phyloP scores from a whole-genome alignment of 139 green algal species.

The Chlorella ohadii region DNA sequence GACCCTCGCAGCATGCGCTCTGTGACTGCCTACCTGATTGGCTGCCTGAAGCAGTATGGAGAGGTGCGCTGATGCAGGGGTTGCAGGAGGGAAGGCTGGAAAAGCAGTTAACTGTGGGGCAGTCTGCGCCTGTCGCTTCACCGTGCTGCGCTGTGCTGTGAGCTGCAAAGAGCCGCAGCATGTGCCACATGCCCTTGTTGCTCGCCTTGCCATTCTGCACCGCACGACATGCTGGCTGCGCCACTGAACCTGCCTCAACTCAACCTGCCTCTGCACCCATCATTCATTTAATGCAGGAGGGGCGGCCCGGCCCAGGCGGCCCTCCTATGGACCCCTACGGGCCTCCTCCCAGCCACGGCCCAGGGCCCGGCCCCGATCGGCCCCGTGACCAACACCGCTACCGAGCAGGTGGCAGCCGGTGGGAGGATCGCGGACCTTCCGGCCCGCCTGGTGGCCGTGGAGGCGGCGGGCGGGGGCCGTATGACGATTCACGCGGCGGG shows the following conservation, averaged over 20 bases:
- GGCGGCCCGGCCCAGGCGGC: not conserved
- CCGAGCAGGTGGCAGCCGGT: not conserved
- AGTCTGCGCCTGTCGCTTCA: not conserved
- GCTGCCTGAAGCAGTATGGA: constrained; percentile 34
- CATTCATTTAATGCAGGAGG: not conserved
- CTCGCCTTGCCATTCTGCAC: no score
- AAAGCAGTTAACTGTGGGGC: not conserved
- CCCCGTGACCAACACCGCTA: constrained; percentile 1
- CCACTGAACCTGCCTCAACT: not conserved
- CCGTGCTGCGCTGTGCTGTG: not conserved
- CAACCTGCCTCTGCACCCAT: not conserved
- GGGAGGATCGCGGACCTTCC: no score
- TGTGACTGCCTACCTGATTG: constrained; percentile 37
- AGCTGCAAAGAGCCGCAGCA: no score
- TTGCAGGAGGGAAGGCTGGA: not conserved
- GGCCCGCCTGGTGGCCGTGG: no score
- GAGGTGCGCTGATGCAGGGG: no score
- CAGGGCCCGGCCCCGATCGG: not conserved
- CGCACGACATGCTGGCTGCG: no score
- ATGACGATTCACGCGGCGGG: no score
- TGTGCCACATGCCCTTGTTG: no score
- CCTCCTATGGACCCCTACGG: not conserved
- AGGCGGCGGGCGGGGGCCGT: no score
- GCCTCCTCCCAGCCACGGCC: not conserved
- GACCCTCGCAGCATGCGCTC: constrained; percentile 37